Percentiles rank a stretch among this genome's conserved stretches.
phyloP scores from a whole-genome alignment of 2,329 filamentous ascomycete species.

The Monosporascus sp. region DNA sequence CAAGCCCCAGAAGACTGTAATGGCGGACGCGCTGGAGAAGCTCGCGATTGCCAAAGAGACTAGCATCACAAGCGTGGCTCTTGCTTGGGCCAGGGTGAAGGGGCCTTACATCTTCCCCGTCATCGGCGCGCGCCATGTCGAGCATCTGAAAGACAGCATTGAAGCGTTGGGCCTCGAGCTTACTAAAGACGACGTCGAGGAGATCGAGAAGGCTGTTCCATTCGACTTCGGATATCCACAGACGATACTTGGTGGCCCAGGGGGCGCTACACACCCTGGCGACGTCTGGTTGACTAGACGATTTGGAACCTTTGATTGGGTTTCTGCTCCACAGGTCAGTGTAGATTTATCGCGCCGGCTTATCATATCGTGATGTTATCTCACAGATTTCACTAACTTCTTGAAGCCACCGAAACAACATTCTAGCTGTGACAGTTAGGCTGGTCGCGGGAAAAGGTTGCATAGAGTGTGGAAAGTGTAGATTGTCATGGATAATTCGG shows the following conservation, averaged over 20 bases:
- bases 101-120: slow-evolving; percentile 53
- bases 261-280: slow-evolving; percentile 3
- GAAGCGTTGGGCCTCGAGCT: slow-evolving; percentile 45
- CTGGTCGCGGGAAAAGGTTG: too few relatives aligned
- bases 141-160: slow-evolving; percentile 52
- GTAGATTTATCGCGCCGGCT: too few relatives aligned
- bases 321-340: slow-evolving; percentile 3
- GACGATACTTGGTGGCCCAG: slow-evolving; percentile 26
- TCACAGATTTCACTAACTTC: too few relatives aligned
- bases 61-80: slow-evolving; percentile 41
- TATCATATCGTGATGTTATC: too few relatives aligned
- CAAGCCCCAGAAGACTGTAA: slow-evolving; percentile 1
- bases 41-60: slow-evolving; percentile 2
- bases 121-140: slow-evolving; percentile 49
- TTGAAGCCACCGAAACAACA: too few relatives aligned
- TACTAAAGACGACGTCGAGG: slow-evolving; percentile 46
- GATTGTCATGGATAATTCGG: too few relatives aligned
- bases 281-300: slow-evolving; percentile 5
- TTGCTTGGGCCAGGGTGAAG: slow-evolving; percentile 56
- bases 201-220: slow-evolving; percentile 43
- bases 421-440: too few relatives aligned
- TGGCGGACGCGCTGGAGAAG: slow-evolving; percentile 3
- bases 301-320: slow-evolving; percentile 5
- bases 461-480: too few relatives aligned
- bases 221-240: slow-evolving; percentile 50